Evolutionary conservation across 2,329 filamentous ascomycete species (phyloP).

Genomic region (Ilyonectria robusta): DNA sequence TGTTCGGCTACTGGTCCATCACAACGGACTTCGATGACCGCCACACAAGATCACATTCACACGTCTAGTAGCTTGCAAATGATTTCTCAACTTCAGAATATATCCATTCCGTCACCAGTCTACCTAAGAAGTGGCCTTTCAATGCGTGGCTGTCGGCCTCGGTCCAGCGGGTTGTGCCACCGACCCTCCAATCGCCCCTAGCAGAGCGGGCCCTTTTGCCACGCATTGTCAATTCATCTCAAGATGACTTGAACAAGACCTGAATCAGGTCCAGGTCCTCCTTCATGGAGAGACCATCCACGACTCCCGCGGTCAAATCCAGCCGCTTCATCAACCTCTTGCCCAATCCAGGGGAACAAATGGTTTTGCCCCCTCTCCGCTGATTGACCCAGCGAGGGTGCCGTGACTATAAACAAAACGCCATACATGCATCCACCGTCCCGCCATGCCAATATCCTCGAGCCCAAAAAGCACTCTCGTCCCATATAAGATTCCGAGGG

Average conservation of each 20-base stretch:
- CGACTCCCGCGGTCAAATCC: background rate
- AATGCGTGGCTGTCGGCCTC: constrained; percentile 22
- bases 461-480: constrained; percentile 34
- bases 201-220: constrained; percentile 1
- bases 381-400: constrained; percentile 32
- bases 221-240: constrained; percentile 9
- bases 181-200: constrained; percentile 7
- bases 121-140: constrained; percentile 17
- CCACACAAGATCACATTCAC: constrained; percentile 5
- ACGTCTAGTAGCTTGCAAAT: background rate
- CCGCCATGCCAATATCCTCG: constrained; percentile 37
- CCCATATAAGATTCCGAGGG: constrained; percentile 35
- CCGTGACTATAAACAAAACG: constrained; percentile 47
- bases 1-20: constrained; percentile 15
- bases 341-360: constrained; percentile 14
- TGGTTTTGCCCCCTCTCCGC: constrained; percentile 6
- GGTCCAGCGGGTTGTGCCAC: constrained; percentile 39
- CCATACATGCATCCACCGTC: constrained; percentile 49
- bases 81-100: constrained; percentile 10
- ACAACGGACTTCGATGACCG: background rate
- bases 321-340: constrained; percentile 1
- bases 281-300: constrained; percentile 31
- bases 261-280: constrained; percentile 18
- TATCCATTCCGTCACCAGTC: constrained; percentile 20
- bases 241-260: constrained; percentile 4